A percentile compares a stretch with the other conserved stretches of the same genome.
Conservation (phyloP, 495 filamentous ascomycete genomes). For the Talaromyces nanjingensis region DNA sequence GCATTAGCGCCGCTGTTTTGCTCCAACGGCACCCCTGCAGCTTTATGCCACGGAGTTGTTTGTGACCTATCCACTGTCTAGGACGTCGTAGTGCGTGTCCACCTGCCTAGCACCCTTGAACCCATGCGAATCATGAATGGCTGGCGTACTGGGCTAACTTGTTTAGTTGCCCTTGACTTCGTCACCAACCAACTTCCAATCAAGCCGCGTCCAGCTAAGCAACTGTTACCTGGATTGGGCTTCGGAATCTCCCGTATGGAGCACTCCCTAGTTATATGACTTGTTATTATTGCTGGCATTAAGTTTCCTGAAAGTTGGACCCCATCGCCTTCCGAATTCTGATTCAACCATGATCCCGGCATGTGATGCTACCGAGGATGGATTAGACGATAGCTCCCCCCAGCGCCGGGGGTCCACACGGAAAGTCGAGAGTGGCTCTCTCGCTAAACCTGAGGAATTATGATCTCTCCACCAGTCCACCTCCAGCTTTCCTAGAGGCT, state of each 20-base stretch:
- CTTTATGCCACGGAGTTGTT: not conserved
- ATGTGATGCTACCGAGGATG: not conserved
- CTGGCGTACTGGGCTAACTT: not conserved
- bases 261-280: not conserved
- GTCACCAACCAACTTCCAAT: not conserved
- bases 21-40: not conserved
- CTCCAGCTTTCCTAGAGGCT: not conserved
- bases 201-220: not conserved
- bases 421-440: not conserved
- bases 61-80: not conserved
- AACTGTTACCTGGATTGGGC: not conserved
- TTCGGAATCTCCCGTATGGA: not conserved
- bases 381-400: not conserved
- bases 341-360: not conserved
- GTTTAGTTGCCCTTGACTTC: not conserved
- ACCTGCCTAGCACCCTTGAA: not conserved
- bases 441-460: not conserved
- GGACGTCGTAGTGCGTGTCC: not conserved
- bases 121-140: conserved; percentile 1
- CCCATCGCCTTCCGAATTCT: not conserved
- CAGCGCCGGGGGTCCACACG: not conserved
- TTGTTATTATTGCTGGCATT: not conserved
- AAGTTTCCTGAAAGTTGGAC: not conserved
- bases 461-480: not conserved
- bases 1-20: not conserved